These are phyloP conservation scores for Allium sativum DNA, from an alignment of 106 monocot genomes.

Conservation along the genomic window DNA sequence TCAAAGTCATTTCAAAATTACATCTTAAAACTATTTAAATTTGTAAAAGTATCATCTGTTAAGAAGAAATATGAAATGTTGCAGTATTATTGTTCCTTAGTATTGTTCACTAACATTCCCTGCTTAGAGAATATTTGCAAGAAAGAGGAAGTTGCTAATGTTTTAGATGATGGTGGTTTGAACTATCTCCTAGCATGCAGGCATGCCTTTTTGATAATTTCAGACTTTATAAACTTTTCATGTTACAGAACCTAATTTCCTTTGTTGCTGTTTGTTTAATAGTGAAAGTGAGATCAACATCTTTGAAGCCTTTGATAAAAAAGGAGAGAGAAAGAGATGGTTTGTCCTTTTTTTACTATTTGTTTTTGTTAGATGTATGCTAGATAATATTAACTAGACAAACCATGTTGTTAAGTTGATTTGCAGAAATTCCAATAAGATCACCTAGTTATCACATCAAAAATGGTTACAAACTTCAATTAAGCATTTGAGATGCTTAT, in stretches of 20 bases:
- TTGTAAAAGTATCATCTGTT: too few species aligned
- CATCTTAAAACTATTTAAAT: too few species aligned
- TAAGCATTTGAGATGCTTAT: too few species aligned
- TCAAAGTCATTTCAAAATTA: too few species aligned
- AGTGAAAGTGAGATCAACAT: constrained; percentile 95
- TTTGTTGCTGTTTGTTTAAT: constrained; percentile 10
- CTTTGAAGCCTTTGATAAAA: constrained; percentile 85
- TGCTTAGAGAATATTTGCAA: constrained; percentile 89
- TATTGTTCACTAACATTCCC: too few species aligned
- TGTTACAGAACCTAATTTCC: background rate
- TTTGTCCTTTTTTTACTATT: constrained; percentile 8
- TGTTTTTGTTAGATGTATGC: background rate
- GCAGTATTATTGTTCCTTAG: too few species aligned
- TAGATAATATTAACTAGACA: background rate
- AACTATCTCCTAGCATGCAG: constrained; percentile 92
- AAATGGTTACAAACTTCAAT: too few species aligned
- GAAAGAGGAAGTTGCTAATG: constrained; percentile 95
- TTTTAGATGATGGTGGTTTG: constrained; percentile 94
- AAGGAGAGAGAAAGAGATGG: constrained; percentile 85
- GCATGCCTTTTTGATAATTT: constrained; percentile 12
- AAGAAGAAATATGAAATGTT: too few species aligned
- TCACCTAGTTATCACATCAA: too few species aligned
- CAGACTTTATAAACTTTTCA: background rate
- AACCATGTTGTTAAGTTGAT: too few species aligned
- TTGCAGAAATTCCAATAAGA: too few species aligned